These are phyloP conservation scores for Podaxis sp. DNA, from an alignment of 768 basidiomycete species.

Conservation along the genomic window DNA sequence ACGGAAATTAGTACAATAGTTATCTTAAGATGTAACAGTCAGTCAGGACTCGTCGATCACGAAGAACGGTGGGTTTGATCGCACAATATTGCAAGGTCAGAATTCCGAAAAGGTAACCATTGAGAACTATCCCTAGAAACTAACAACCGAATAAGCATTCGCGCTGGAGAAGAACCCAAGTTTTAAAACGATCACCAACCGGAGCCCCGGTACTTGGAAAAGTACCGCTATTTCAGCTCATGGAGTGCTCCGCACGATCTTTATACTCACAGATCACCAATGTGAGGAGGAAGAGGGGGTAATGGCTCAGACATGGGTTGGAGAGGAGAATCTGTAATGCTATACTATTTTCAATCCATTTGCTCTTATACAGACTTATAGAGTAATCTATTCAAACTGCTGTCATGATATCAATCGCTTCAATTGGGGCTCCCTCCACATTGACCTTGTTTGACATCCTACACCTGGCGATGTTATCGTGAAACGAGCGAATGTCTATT, in stretches of 20 bases:
- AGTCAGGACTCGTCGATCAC: neutral
- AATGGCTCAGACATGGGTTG: neutral
- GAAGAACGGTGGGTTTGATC: neutral
- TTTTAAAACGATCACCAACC: neutral
- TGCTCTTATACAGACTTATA: neutral
- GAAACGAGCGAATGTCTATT: neutral
- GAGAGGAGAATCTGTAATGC: neutral
- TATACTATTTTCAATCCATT: neutral
- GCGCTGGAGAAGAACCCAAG: neutral
- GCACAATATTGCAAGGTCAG: slow-evolving; percentile 10
- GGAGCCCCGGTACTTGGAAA: slow-evolving; percentile 1
- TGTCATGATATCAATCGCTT: neutral
- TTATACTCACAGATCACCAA: neutral
- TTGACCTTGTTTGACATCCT: neutral
- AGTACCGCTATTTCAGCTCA: neutral
- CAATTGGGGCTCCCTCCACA: neutral
- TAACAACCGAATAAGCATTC: neutral
- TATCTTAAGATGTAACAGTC: neutral
- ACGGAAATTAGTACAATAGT: neutral
- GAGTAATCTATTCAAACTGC: neutral
- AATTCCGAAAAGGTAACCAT: slow-evolving; percentile 10
- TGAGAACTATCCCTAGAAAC: slow-evolving; percentile 8
- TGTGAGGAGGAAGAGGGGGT: neutral
- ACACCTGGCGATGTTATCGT: too few species aligned
- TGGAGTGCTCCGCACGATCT: neutral